Evolutionary conservation across 176 grass and related monocot genomes (phyloP), one percentile per base, ranked within the genome.

Genomic region (Oryza glaberrima): DNA sequence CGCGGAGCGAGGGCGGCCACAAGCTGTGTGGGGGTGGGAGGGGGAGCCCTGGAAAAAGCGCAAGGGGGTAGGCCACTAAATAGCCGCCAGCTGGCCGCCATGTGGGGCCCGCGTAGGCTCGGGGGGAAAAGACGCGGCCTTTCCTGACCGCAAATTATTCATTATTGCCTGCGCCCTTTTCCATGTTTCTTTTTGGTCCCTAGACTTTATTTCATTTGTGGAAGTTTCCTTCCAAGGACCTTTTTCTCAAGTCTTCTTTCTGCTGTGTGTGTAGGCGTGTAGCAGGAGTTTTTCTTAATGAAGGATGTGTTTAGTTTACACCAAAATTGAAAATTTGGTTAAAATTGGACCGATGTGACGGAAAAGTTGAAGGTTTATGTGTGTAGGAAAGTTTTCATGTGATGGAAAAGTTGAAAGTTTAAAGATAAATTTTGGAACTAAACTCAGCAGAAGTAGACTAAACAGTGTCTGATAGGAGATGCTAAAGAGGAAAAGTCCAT

Each of bases 31-130:
- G 36, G 69, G 69, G 3, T 32, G 45, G 35, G 3, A 47, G 16
- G 19, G 38, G 73, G 69, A 5, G 54, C 81, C 82, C 76, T 34
- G 67, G 26, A 26, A 93, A 93, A 95, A 93, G 94, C 88, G 91
- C 88, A 84, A 61, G 60, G 67, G 32, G 11, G 8, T 38, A 52
- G 60, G 86, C 94, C 90, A 82, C 86, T 84, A 54, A 20, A 23
- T 51, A 45, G 68, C 15, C 0, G 86, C 88, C 93, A 95, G 70
- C 15, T 92, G 93, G 88, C 73, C 22, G 25, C 70, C 58, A 7
- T 5, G 83, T 82, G 88, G 83, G 54, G 10, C 60, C 82, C 76
- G 6, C 25, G 12, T 41, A 8, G 40, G 40, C 40, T 41, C 9
- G 5, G 35, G 12, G 20, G 0, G 8, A 0, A 0, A 0, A 12